These are phyloP conservation scores for Sporothrix brunneoviolacea DNA, from an alignment of 2,329 filamentous ascomycete species.

Conservation along the genomic window DNA sequence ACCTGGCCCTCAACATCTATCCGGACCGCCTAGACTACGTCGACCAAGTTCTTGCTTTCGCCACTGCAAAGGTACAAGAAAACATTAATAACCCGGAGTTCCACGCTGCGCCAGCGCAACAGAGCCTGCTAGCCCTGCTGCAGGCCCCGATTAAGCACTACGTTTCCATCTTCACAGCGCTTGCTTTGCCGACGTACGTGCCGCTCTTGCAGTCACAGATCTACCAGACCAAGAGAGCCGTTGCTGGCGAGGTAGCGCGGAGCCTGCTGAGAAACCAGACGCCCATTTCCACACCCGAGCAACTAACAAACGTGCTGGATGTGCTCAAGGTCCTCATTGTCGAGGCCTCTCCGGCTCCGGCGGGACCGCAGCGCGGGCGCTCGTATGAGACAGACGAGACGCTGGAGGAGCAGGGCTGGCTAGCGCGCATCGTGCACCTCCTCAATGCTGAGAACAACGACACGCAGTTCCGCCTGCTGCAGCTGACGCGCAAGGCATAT, in stretches of 20 bases:
- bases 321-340: conserved; percentile 87
- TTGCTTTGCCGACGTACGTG: conserved; percentile 86
- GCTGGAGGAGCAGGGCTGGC: conserved; percentile 94
- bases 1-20: conserved; percentile 93
- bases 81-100: conserved; percentile 93
- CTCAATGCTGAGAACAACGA: conserved; percentile 80
- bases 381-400: conserved; percentile 88
- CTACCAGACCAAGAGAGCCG: conserved; percentile 82
- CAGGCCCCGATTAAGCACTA: conserved; percentile 86
- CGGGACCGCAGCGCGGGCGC: conserved; percentile 64
- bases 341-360: conserved; percentile 78
- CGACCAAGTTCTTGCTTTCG: conserved; percentile 87
- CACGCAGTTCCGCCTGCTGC: conserved; percentile 87
- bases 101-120: conserved; percentile 79
- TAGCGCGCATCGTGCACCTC: conserved; percentile 86
- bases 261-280: conserved; percentile 79
- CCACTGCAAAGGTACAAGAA: conserved; percentile 76
- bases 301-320: conserved; percentile 83
- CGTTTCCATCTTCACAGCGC: conserved; percentile 88
- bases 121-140: conserved; percentile 83
- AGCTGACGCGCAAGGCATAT: conserved; percentile 80
- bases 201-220: conserved; percentile 86
- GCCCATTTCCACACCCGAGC: conserved; percentile 65
- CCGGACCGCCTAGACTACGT: conserved; percentile 89
- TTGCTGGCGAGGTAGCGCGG: conserved; percentile 81